Evolutionary conservation across 2,329 filamentous ascomycete species (phyloP), one percentile per base, ranked within the genome.

Genomic region (Sclerotinia spermophila): DNA sequence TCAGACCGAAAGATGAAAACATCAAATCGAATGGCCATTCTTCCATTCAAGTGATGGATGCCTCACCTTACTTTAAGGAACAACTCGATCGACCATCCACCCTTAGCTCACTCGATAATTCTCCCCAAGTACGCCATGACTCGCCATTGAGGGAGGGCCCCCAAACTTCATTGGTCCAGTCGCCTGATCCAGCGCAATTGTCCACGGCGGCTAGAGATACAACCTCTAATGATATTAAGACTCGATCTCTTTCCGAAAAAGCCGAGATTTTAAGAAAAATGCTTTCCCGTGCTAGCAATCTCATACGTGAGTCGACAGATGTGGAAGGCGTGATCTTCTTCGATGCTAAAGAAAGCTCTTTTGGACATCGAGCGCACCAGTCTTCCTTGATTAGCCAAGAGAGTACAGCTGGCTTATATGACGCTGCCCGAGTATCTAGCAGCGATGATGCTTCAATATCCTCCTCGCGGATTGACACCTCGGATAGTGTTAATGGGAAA

Each of bases 321-420:
- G 73, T 78, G 27, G 76, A 77, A 67, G 77, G 77, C 1, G 72
- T 72, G 21, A 71, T 77, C 10, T 78, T 78, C 59, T 74, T 78
- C 19, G 76, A 78, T 72, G 75, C 77, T 30, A 51, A 44, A 27
- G 42, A 64, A 45, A 61, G 70, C 10, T 19, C 44, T 19, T 71
- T 71, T 19, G 67, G 70, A 15, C 60, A 30, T 11, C 62, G 17
- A 2, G 62, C 45, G 27, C 62, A 40, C 11, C 27, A 38, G n/a
- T 48, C 55, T 21, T 45, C 66, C 6, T 45, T 30, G 10, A 24
- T 24, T 11, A 38, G 24, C 5, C 33, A 17, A 19, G 5, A 13
- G 44, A 38, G 24, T 3, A 13, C 15, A 7, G 19, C 61, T n/a
- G 24, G 24, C 15, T 3, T 38, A 27, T 24, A 53, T 40, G 24